These are phyloP conservation scores for Melampsora americana DNA, from an alignment of 1,284 basidiomycete species.

Conservation along the genomic window DNA sequence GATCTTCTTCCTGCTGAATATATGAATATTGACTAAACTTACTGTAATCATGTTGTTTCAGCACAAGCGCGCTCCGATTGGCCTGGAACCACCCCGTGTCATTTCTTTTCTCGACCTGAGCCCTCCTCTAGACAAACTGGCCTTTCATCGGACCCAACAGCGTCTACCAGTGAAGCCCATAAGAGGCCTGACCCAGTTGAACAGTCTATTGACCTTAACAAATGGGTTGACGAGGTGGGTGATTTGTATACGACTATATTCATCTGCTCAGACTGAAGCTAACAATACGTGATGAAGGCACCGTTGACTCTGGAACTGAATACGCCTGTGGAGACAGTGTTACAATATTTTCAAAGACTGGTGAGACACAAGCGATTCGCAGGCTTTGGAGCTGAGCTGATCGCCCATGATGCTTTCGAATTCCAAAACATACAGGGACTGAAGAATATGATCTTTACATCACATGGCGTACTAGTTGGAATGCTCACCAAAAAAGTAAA, in stretches of 20 bases:
- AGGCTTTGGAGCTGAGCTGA: slow-evolving; percentile 14
- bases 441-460: slow-evolving; percentile 66
- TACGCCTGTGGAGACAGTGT: slow-evolving; percentile 66
- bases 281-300: slow-evolving; percentile 63
- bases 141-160: neutral
- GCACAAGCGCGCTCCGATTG: slow-evolving; percentile 1
- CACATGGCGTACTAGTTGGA: slow-evolving; percentile 62
- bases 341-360: slow-evolving; percentile 69
- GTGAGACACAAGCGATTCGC: slow-evolving; percentile 54
- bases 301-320: slow-evolving; percentile 65
- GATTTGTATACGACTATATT: slow-evolving; percentile 54
- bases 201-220: slow-evolving; percentile 61
- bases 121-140: neutral
- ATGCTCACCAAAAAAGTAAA: slow-evolving; percentile 64
- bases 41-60: neutral
- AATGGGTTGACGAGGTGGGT: slow-evolving; percentile 65
- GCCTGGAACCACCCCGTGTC: neutral
- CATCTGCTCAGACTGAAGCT: slow-evolving; percentile 49
- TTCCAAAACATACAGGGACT: slow-evolving; percentile 59
- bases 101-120: neutral
- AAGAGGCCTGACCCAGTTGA: slow-evolving; percentile 62
- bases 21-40: no score
- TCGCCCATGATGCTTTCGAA: neutral
- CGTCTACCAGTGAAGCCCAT: slow-evolving; percentile 49
- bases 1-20: no score